These are phyloP conservation scores for Cladophialophora exuberans DNA, from an alignment of 2,329 filamentous ascomycete genomes.

Conservation along the genomic window DNA sequence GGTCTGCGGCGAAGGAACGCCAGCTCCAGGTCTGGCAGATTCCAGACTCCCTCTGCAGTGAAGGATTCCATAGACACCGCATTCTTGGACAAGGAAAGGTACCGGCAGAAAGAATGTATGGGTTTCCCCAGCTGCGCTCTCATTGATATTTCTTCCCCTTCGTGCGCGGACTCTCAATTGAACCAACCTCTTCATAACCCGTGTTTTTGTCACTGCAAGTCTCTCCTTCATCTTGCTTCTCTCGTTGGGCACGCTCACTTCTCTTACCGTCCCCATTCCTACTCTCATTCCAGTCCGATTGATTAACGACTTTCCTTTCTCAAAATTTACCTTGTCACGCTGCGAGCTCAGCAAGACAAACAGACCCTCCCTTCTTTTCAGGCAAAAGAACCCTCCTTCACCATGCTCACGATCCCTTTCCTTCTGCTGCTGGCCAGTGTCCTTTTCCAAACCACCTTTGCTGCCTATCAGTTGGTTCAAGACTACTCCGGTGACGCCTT, in stretches of 20 bases:
- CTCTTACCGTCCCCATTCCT: background rate
- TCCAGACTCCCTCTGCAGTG: slow-evolving; percentile 1
- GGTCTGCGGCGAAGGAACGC: no score
- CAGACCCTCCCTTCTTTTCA: background rate
- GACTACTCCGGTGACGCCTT: slow-evolving; percentile 52
- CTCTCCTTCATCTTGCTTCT: background rate
- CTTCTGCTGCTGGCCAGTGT: slow-evolving; percentile 30
- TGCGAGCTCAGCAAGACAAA: slow-evolving; percentile 5
- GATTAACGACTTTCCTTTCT: slow-evolving; percentile 4
- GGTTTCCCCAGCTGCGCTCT: background rate
- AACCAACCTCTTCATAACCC: background rate
- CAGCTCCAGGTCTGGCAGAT: slow-evolving; percentile 12
- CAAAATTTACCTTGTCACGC: background rate
- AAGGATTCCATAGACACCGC: background rate
- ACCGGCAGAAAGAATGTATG: slow-evolving; percentile 14
- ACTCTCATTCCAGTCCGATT: slow-evolving; percentile 1
- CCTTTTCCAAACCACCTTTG: slow-evolving; percentile 22
- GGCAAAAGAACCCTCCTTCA: background rate
- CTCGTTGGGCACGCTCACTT: background rate
- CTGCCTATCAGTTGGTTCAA: slow-evolving; percentile 45
- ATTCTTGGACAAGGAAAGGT: slow-evolving; percentile 1
- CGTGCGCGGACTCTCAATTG: slow-evolving; percentile 8
- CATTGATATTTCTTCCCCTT: slow-evolving; percentile 1
- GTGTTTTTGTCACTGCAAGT: no score
- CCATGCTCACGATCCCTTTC: background rate